A percentile compares a stretch with the other conserved stretches of the same genome.
These are phyloP conservation scores for Mycena floridula DNA, from an alignment of 768 basidiomycete species.

Conservation along the genomic window DNA sequence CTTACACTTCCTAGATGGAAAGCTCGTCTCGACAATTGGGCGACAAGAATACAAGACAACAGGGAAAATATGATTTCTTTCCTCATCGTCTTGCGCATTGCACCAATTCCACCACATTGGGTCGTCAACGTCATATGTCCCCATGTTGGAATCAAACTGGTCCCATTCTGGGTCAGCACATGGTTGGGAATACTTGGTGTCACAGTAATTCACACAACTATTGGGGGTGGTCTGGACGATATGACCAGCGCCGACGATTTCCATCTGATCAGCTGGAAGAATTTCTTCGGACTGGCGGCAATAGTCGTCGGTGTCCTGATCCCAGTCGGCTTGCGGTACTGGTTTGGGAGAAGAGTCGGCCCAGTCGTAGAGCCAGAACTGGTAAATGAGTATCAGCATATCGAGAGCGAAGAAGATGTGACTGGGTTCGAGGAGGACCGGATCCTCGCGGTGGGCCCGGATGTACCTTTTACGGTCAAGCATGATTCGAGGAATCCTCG, in stretches of 20 bases:
- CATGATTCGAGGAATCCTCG: slow-evolving; percentile 31
- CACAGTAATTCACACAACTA: slow-evolving; percentile 91
- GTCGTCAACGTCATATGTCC: slow-evolving; percentile 90
- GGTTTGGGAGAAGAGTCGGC: slow-evolving; percentile 62
- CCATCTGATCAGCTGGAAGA: slow-evolving; percentile 86
- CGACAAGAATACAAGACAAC: slow-evolving; percentile 68
- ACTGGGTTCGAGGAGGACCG: slow-evolving; percentile 30
- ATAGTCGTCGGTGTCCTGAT: slow-evolving; percentile 91
- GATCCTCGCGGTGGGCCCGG: slow-evolving; percentile 55
- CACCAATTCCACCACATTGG: slow-evolving; percentile 95
- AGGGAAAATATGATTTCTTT: slow-evolving; percentile 86
- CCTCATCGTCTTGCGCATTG: slow-evolving; percentile 90
- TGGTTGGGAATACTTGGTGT: slow-evolving; percentile 90
- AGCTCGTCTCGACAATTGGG: slow-evolving; percentile 76
- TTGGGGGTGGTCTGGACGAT: slow-evolving; percentile 87
- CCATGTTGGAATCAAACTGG: slow-evolving; percentile 80
- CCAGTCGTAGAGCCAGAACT: slow-evolving; percentile 31
- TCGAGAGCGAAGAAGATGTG: slow-evolving; percentile 17
- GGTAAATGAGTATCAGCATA: slow-evolving; percentile 13
- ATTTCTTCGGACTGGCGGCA: slow-evolving; percentile 79
- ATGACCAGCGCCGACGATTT: slow-evolving; percentile 96
- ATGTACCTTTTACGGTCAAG: slow-evolving; percentile 23
- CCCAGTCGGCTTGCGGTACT: slow-evolving; percentile 83
- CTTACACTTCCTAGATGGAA: slow-evolving; percentile 85
- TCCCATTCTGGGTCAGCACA: slow-evolving; percentile 86